Percentiles rank a stretch among this genome's conserved stretches.
These are phyloP conservation scores for Aureobasidium sp. DNA, from an alignment of 2,329 filamentous ascomycete species.

Conservation along the genomic window DNA sequence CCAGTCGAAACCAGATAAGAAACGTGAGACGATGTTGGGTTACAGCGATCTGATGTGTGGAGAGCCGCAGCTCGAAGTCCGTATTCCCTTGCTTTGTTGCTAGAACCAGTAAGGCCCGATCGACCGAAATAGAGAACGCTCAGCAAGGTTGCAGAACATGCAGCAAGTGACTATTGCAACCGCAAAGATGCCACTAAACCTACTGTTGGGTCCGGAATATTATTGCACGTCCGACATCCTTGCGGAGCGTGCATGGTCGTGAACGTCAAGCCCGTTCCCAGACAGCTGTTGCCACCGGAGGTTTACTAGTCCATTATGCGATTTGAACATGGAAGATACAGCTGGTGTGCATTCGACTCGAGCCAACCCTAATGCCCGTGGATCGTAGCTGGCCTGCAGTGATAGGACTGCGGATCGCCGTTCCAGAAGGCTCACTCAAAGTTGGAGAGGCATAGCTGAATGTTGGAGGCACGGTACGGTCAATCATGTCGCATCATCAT, in stretches of 20 bases:
- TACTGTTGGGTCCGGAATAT: conserved; percentile 10
- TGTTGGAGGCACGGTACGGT: neutral
- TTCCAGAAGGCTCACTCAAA: neutral
- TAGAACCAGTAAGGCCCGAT: conserved; percentile 13
- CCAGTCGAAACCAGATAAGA: conserved; percentile 24
- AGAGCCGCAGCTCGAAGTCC: conserved; percentile 15
- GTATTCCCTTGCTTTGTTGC: conserved; percentile 10
- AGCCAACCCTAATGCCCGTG: conserved; percentile 1
- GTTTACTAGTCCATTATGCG: conserved; percentile 12
- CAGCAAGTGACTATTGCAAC: conserved; percentile 4
- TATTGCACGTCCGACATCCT: conserved; percentile 7
- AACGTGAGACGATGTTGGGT: conserved; percentile 27
- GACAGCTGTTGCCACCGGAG: conserved; percentile 7
- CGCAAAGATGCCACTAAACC: conserved; percentile 9
- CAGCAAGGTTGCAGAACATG: conserved; percentile 12
- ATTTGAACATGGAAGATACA: conserved; percentile 3
- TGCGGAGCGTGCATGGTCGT: conserved; percentile 5
- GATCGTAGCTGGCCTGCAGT: neutral
- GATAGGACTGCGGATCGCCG: neutral
- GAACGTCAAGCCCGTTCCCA: conserved; percentile 7
- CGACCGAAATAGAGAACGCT: conserved; percentile 11
- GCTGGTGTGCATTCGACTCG: neutral
- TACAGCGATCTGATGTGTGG: conserved; percentile 14
- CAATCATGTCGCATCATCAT: conserved; percentile 6
- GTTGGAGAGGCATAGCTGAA: neutral